Percentiles rank a stretch among this genome's conserved stretches.
Conservation (phyloP, 2,329 filamentous ascomycete species). For the Neofusicoccum cordaticola region DNA sequence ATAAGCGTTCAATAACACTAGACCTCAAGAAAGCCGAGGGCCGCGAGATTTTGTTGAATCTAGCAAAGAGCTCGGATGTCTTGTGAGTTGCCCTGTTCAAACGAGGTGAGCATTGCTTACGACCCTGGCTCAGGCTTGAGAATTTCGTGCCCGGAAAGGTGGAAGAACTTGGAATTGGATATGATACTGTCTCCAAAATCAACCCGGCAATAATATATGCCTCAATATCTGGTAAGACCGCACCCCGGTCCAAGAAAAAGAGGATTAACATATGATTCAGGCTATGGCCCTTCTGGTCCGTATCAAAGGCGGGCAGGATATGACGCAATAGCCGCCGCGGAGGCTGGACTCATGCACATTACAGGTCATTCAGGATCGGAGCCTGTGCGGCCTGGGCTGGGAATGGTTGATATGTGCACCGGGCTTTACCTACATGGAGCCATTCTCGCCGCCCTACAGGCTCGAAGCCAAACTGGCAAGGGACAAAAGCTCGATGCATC, state of each 20-base stretch:
- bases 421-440: constrained; percentile 46
- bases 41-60: constrained; percentile 24
- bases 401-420: constrained; percentile 46
- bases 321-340: constrained; percentile 46
- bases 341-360: constrained; percentile 45
- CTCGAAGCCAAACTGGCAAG: constrained; percentile 29
- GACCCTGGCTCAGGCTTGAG: constrained; percentile 30
- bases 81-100: constrained; percentile 20
- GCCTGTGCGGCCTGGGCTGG: constrained; percentile 43
- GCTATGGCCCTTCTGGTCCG: constrained; percentile 43
- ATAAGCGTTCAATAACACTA: constrained; percentile 42
- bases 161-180: constrained; percentile 42
- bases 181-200: constrained; percentile 33
- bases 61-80: constrained; percentile 35
- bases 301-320: constrained; percentile 45
- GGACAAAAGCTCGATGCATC: constrained; percentile 47
- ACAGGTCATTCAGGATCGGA: constrained; percentile 42
- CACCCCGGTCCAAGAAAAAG: constrained; percentile 18
- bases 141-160: constrained; percentile 46
- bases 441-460: constrained; percentile 37
- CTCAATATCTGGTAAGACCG: constrained; percentile 38
- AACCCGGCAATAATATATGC: constrained; percentile 45
- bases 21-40: constrained; percentile 41
- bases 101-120: neutral
- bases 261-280: constrained; percentile 27